Evolutionary conservation across 768 basidiomycete species (phyloP).

Genomic region (Mycena galericulata): DNA sequence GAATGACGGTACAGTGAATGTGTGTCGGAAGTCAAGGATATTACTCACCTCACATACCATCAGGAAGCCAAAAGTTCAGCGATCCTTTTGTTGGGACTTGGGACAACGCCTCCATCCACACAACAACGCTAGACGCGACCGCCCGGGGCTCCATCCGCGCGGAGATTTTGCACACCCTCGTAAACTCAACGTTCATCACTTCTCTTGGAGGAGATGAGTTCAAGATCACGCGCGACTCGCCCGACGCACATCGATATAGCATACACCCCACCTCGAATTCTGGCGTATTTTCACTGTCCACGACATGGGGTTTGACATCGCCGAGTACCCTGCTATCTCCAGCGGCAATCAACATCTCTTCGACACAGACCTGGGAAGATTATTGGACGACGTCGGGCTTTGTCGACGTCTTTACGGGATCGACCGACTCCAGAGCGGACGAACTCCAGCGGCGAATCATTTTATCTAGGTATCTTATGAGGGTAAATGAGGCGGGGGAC

Average conservation of each 20-base stretch:
- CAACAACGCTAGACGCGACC: constrained; percentile 49
- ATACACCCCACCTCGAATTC: constrained; percentile 47
- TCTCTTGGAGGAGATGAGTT: constrained; percentile 55
- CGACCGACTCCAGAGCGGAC: constrained; percentile 61
- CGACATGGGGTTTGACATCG: constrained; percentile 45
- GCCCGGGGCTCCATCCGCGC: constrained; percentile 42
- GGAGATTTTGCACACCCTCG: constrained; percentile 57
- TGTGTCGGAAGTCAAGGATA: not conserved
- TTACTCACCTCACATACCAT: not conserved
- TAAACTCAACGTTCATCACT: constrained; percentile 55
- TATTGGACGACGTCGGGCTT: constrained; percentile 65
- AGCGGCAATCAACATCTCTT: constrained; percentile 47
- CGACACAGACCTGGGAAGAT: constrained; percentile 53
- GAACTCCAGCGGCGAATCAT: constrained; percentile 70
- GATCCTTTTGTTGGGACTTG: constrained; percentile 70
- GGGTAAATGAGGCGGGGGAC: constrained; percentile 70
- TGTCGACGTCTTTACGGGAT: constrained; percentile 63
- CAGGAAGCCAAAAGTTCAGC: constrained; percentile 54
- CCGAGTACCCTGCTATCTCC: constrained; percentile 38
- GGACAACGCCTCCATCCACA: constrained; percentile 61
- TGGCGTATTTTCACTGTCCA: constrained; percentile 50
- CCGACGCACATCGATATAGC: constrained; percentile 60
- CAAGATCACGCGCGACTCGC: constrained; percentile 55
- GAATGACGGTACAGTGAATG: constrained; percentile 61
- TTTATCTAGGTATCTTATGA: constrained; percentile 66